Evolutionary conservation across 257 asterid species (phyloP).

Genomic region (Parsonsia alboflavescens): DNA sequence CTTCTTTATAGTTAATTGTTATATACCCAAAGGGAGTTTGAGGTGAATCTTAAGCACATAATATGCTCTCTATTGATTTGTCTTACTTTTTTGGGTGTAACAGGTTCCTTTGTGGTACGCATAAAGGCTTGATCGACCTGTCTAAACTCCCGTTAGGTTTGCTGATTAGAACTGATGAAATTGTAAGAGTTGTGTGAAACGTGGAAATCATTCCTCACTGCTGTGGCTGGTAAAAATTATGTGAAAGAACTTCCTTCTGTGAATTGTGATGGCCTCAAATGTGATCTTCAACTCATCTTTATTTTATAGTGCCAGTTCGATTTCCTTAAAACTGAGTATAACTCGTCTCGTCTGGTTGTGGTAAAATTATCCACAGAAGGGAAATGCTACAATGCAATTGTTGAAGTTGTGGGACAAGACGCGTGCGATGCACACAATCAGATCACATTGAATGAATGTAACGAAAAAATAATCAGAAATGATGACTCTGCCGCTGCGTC

Average conservation of each 20-base stretch:
- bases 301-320: not conserved
- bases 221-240: conserved; percentile 4
- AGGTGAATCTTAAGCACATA: not conserved
- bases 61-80: not conserved
- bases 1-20: not conserved
- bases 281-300: not conserved
- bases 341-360: too few relatives aligned
- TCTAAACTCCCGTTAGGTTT: not conserved
- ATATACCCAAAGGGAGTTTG: not conserved
- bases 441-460: too few relatives aligned
- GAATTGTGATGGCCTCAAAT: not conserved
- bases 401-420: too few relatives aligned
- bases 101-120: conserved; percentile 71
- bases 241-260: not conserved
- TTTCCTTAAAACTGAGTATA: too few relatives aligned
- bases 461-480: too few relatives aligned
- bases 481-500: too few relatives aligned
- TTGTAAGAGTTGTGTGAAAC: not conserved
- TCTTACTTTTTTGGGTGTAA: conserved; percentile 11
- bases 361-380: too few relatives aligned
- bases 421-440: too few relatives aligned
- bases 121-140: conserved; percentile 49
- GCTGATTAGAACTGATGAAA: conserved; percentile 3
- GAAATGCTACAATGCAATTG: too few relatives aligned
- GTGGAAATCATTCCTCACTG: conserved; percentile 4